A percentile compares a stretch with the other conserved stretches of the same genome.
These are phyloP conservation scores for Chytriomyces hyalinus DNA, from an alignment of 192 early-diverging fungal species.

Conservation along the genomic window DNA sequence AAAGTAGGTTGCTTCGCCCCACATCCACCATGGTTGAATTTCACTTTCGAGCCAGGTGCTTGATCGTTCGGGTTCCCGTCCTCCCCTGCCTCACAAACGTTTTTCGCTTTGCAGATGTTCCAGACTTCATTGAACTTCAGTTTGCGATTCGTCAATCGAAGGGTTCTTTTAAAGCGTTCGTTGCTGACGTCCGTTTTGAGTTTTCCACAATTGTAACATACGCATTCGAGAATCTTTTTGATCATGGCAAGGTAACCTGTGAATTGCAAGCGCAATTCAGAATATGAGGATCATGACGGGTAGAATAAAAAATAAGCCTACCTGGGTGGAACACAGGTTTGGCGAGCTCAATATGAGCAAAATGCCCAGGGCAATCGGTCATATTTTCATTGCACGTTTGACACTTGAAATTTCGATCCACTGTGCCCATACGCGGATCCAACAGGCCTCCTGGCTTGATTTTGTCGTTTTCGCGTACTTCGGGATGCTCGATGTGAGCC, in stretches of 20 bases:
- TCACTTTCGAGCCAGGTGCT: constrained; percentile 46
- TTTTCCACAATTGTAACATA: constrained; percentile 93
- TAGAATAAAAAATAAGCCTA: constrained; percentile 32
- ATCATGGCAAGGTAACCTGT: constrained; percentile 89
- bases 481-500: constrained; percentile 88
- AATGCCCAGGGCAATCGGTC: constrained; percentile 96
- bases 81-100: constrained; percentile 78
- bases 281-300: not conserved
- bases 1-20: constrained; percentile 81
- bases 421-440: constrained; percentile 95
- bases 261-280: constrained; percentile 20
- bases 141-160: constrained; percentile 41
- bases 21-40: constrained; percentile 81
- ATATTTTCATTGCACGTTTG: constrained; percentile 94
- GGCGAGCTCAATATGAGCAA: constrained; percentile 95
- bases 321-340: constrained; percentile 95
- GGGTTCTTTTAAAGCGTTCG: constrained; percentile 45
- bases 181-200: constrained; percentile 85
- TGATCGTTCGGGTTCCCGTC: constrained; percentile 52
- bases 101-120: constrained; percentile 84
- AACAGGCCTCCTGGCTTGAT: constrained; percentile 85
- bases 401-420: constrained; percentile 97
- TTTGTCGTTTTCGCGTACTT: constrained; percentile 82
- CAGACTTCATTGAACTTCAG: constrained; percentile 81
- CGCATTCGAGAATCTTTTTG: constrained; percentile 97